Conservation (phyloP, 2,329 filamentous ascomycete species). For the Colletotrichum lentis region DNA sequence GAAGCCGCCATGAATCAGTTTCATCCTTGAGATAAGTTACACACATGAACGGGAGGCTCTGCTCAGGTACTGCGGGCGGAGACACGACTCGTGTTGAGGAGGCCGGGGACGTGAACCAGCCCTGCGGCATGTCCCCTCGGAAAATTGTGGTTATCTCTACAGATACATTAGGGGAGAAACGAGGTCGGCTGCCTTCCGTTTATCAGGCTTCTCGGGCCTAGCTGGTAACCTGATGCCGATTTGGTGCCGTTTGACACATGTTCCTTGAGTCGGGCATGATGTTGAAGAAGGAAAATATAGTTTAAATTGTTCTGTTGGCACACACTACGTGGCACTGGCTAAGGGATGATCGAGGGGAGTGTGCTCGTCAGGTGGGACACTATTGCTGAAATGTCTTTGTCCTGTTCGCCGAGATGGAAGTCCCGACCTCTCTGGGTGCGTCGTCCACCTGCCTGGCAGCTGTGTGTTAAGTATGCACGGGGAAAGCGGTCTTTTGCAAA, state of each 20-base stretch:
- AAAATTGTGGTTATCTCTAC: not conserved
- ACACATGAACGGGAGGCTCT: not conserved
- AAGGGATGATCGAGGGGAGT: not conserved
- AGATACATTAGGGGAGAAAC: not conserved
- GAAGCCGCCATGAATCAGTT: not conserved
- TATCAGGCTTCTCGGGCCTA: no score
- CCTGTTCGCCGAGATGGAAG: not conserved
- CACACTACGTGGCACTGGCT: not conserved
- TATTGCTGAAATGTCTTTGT: no score
- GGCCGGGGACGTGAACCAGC: not conserved
- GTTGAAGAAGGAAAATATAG: not conserved
- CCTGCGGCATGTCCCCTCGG: not conserved
- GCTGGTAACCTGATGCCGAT: not conserved
- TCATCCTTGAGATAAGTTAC: not conserved
- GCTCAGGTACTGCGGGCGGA: no score
- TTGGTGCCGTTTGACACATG: not conserved
- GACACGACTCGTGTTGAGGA: not conserved
- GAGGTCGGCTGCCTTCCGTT: no score
- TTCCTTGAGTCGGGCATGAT: not conserved
- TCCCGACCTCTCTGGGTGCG: no score
- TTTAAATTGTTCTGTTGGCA: not conserved
- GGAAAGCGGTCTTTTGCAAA: not conserved
- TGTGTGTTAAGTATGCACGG: not conserved
- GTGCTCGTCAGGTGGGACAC: no score
- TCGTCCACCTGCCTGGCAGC: not conserved